Base-by-base conservation (phyloP, 2,329 filamentous ascomycete genomes). In the Bertia moriformis region DNA sequence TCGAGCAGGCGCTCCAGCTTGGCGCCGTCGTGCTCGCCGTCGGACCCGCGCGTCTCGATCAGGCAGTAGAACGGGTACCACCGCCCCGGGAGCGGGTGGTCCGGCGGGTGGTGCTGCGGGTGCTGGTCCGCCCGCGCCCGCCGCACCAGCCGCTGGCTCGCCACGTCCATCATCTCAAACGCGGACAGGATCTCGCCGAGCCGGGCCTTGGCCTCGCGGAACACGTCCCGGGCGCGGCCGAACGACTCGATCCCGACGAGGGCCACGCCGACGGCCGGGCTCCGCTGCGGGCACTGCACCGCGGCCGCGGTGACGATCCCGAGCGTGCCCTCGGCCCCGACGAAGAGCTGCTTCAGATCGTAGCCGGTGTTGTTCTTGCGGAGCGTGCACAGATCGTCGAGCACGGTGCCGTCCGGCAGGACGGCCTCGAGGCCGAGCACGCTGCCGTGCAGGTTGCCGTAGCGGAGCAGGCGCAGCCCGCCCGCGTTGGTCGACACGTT, bases 311-410 rank as follows among this genome's bases (percentile, higher is more conserved):
- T 98, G 50, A 98, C 83, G 51, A 96, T 83, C 39, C 91, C 91
- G 45, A 96, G 82, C 3, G 91, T 96, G 18, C 91, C 91, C 60
- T 98, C 91, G 22, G 79, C 84, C 36, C 91, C 91, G 51, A 98
- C 93, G 57, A 98, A 95, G 27, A 95, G 72, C 60, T 95, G 89
- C 66, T 95, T 95, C 41, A 95, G 61, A 56, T 98, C 93, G 60
- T 96, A 98, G 19, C 91, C 91, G 2, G 91, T 98, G 65, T 98
- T 98, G 68, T 98, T 96, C 69, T 98, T 98, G 48, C 91, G 78
- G 42, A 98, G 68, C 43, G 74, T 88, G 49, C 75, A 82, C 19
- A 98, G 74, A 50, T 95, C 87, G 50, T 96, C 78, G 35, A 98
- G 70, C 48, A 98, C 73, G 4, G 87, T 95, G 40, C 91, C 91